phyloP scores from a whole-genome alignment of 176 grass and related monocot genomes.

The maize (Zea mays) region Zm-B73-REFERENCE-NAM-5.0 NC_050102.1:154906501-154907000 shows the following conservation, averaged over 20 bases:
- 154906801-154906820: not conserved
- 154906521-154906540: not conserved
- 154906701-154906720: not conserved
- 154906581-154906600: not conserved
- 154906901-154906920: not conserved
- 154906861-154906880: slow-evolving; percentile 2
- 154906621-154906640: not conserved
- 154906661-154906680: not conserved
- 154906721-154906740: not conserved
- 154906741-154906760: not conserved
- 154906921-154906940: not conserved
- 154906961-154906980: not conserved
- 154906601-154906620: not conserved
- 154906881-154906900: not conserved
- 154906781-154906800: slow-evolving; percentile 64
- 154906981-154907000: not conserved
- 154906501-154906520: too few relatives aligned
- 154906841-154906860: slow-evolving; percentile 7
- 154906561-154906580: not conserved
- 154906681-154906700: not conserved
- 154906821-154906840: slow-evolving; percentile 29
- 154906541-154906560: too few relatives aligned
- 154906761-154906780: slow-evolving; percentile 48
- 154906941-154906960: not conserved
- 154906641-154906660: not conserved